Conservation (phyloP, 1,284 basidiomycete species). For the Meira nashicola region DNA sequence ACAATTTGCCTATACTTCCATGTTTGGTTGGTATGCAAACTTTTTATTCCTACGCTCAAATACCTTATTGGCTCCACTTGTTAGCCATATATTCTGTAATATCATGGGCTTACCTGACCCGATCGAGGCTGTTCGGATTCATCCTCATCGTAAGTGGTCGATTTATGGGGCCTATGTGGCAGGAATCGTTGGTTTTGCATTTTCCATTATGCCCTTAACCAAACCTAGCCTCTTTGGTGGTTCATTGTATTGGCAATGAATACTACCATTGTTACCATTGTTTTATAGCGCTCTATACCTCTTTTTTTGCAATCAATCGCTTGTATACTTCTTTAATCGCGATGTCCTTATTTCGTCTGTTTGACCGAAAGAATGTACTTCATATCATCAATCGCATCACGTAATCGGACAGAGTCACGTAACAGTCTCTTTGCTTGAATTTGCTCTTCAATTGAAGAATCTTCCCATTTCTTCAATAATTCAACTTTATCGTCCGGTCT, state of each 20-base stretch:
- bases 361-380: not conserved
- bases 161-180: slow-evolving; percentile 58
- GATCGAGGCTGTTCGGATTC: slow-evolving; percentile 54
- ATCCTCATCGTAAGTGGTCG: slow-evolving; percentile 53
- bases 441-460: slow-evolving; percentile 3
- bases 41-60: slow-evolving; percentile 79
- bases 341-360: too few species aligned
- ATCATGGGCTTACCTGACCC: slow-evolving; percentile 77
- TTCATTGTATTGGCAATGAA: slow-evolving; percentile 24
- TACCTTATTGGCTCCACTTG: slow-evolving; percentile 59
- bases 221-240: slow-evolving; percentile 18
- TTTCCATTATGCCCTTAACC: slow-evolving; percentile 27
- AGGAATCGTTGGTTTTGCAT: slow-evolving; percentile 58
- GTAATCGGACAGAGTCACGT: slow-evolving; percentile 18
- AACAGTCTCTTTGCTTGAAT: slow-evolving; percentile 19
- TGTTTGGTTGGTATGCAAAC: slow-evolving; percentile 85
- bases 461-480: slow-evolving; percentile 12
- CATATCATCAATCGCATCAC: slow-evolving; percentile 10
- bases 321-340: too few species aligned
- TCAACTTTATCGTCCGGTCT: not conserved
- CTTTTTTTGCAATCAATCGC: too few species aligned
- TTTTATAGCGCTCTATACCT: not conserved
- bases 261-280: too few species aligned
- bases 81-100: slow-evolving; percentile 83
- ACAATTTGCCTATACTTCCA: slow-evolving; percentile 79